A percentile compares a stretch with the other conserved stretches of the same genome.
phyloP scores from a whole-genome alignment of 2,329 filamentous ascomycete species.

The Aurifilum marmelostoma region DNA sequence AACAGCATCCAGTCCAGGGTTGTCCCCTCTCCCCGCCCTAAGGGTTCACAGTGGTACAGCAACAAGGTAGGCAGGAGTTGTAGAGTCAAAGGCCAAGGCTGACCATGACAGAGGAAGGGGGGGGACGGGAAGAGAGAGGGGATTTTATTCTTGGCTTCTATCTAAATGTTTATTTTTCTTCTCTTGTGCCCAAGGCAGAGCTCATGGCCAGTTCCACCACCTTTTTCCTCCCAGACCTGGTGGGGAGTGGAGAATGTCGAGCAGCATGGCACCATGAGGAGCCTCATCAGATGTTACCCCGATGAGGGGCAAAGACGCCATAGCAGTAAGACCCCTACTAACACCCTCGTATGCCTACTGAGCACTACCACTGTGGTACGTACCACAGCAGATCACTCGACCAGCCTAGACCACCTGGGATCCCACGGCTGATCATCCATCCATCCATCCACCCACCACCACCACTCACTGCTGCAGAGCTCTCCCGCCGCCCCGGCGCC shows the following conservation, averaged over 20 bases:
- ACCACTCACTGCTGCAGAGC: too few relatives aligned
- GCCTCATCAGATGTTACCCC: constrained; percentile 1
- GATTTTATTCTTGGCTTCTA: too few relatives aligned
- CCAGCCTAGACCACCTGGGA: constrained; percentile 3
- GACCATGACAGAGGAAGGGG: not conserved
- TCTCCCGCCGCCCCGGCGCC: too few relatives aligned
- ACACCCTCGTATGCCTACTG: not conserved
- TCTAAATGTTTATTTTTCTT: not conserved
- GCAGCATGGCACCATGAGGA: constrained; percentile 2
- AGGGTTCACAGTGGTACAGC: not conserved
- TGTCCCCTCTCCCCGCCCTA: not conserved
- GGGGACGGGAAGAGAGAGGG: not conserved
- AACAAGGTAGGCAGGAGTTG: not conserved
- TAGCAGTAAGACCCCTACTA: not conserved
- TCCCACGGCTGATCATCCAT: not conserved
- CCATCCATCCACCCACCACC: too few relatives aligned
- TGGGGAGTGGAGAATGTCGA: not conserved
- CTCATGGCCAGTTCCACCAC: not conserved
- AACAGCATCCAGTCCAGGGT: not conserved
- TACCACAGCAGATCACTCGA: not conserved
- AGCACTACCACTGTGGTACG: not conserved
- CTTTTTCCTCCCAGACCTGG: not conserved
- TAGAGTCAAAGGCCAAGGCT: not conserved
- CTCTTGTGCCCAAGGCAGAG: not conserved
- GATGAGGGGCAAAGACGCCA: constrained; percentile 1